phyloP scores from a whole-genome alignment of 1,139 yeast species.

The Pichia sp. region DNA sequence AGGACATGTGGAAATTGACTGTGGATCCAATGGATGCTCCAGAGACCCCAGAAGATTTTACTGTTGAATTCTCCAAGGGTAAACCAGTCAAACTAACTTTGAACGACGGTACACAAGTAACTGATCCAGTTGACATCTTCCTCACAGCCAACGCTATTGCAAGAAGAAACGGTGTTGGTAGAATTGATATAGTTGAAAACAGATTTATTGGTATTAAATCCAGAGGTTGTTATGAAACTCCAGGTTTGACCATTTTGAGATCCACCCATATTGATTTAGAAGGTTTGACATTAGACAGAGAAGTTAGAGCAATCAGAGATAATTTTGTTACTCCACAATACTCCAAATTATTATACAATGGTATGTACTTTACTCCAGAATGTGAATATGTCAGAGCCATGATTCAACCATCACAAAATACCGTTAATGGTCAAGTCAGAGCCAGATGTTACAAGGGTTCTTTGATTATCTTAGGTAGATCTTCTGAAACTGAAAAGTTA shows the following conservation, averaged over 20 bases:
- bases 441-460: slow-evolving; percentile 90
- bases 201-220: slow-evolving; percentile 98
- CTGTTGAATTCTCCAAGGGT: slow-evolving; percentile 79
- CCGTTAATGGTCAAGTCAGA: slow-evolving; percentile 95
- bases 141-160: slow-evolving; percentile 90
- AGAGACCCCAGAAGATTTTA: slow-evolving; percentile 79
- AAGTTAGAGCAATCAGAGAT: slow-evolving; percentile 95
- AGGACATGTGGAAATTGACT: slow-evolving; percentile 99
- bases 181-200: slow-evolving; percentile 97
- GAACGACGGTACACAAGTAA: slow-evolving; percentile 51
- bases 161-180: slow-evolving; percentile 98
- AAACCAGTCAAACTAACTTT: slow-evolving; percentile 74
- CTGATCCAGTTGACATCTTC: slow-evolving; percentile 89
- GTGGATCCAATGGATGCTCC: slow-evolving; percentile 96
- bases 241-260: slow-evolving; percentile 93
- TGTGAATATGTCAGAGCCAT: slow-evolving; percentile 91
- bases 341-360: slow-evolving; percentile 88
- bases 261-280: slow-evolving; percentile 91
- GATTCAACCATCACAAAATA: slow-evolving; percentile 89
- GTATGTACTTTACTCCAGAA: slow-evolving; percentile 97
- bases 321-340: slow-evolving; percentile 89
- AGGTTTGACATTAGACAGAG: slow-evolving; percentile 95
- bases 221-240: slow-evolving; percentile 99
- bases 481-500: slow-evolving; percentile 87
- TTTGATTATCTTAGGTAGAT: slow-evolving; percentile 81